Base-by-base conservation (phyloP, 495 filamentous ascomycete species). In the Lophiostoma macrostomum region DNA sequence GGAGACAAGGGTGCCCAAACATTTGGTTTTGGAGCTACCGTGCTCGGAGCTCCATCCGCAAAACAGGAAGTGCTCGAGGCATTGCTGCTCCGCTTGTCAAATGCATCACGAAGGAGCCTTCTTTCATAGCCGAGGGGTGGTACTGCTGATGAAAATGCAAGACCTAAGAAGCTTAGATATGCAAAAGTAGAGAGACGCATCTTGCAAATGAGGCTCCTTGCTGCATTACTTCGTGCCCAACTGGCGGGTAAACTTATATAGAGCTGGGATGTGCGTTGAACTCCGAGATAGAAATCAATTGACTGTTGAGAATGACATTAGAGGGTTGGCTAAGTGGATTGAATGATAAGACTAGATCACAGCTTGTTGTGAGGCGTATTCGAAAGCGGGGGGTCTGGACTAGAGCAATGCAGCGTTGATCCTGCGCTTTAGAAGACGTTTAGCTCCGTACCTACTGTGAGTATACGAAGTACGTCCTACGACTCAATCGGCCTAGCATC, bases 21-120 rank as follows among this genome's bases (percentile, higher is more conserved):
- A 43, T 49, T 57, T 13, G 46, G 24, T 12, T 37, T 51, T 5
- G 53, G 43, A 13, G 36, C 38, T 13, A 14, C 8, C 12, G 22
- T 44, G 12, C 36, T 34, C n/a, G 46, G 53, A 20, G 53, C 30
- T 3, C 3, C 27, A 11, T 32, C 30, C 4, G 19, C 12, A 8
- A 34, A 11, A 22, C 38, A 34, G 11, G 31, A 53, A 32, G 43
- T n/a, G 5, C 3, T 29, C 20, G 47, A 38, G 12, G 37, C 25
- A 50, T 61, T 61, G n/a, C 31, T 45, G 14, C 23, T 27, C n/a
- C 39, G 36, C 31, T 61, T 51, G 14, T 47, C 40, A 18, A 41
- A 37, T 22, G 31, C 31, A 19, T 50, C 46, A n/a, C 28, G 23
- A 13, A 57, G 30, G 18, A 57, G 34, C 18, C 16, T 25, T 51